Base-by-base conservation (phyloP, 2,329 filamentous ascomycete species). In the Chaetomium olivaceum region DNA sequence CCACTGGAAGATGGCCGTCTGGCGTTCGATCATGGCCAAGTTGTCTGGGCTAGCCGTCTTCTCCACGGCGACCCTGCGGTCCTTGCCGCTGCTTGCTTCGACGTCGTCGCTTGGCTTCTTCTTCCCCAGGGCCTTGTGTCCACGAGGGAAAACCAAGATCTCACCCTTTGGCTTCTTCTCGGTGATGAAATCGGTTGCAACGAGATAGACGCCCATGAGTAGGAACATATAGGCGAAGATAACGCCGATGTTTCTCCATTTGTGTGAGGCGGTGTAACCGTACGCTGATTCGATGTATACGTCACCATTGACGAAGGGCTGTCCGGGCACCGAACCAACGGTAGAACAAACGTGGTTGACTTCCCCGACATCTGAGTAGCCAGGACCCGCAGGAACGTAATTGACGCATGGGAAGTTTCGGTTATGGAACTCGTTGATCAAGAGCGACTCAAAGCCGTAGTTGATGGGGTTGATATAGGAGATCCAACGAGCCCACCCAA, bases 1-100 rank as follows among this genome's bases (percentile, higher is more conserved):
- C 92, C 92, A 96, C 73, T 92, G 90, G 82, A 96, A 96, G 67
- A 93, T 87, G 25, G 91, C 90, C 4, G 87, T 92, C 74, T 92
- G 89, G 69, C 76, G 69, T 71, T 81, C 76, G 1, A 85, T 74
- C 39, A 79, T 81, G 50, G 65, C 72, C 60, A 80, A 75, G 71
- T 81, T 80, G 51, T 77, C 74, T 14, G 69, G 74, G 73, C 57
- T 71, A 67, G 54, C 71, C 72, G n/a, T 69, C 68, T 64, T 46
- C 31, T 77, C 77, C 56, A 80, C 78, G n/a, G 81, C 77, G 7
- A 82, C 83, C 16, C 80, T 78, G 23, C 79, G 74, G 16, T 68
- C 70, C 9, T 82, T 80, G 1, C 82, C 82, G 48, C 80, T 79
- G 27, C 81, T 82, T 31, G 82, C 80, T 73, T 87, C 85, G 5